Evolutionary conservation across 441 rosid genomes (phyloP).

Genomic region (Adansonia rubrostipa): DNA sequence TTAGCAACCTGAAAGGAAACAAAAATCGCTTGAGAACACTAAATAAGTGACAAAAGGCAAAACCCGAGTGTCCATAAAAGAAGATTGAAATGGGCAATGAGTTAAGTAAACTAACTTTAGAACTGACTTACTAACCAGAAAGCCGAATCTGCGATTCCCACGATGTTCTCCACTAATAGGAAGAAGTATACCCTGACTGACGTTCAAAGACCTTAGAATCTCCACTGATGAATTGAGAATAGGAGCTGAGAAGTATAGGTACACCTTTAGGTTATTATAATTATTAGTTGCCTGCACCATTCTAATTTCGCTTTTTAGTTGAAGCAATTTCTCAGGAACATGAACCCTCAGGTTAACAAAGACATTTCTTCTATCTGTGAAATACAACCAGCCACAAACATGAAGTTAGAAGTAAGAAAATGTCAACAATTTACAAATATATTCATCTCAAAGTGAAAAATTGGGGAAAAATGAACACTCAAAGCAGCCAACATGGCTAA

Average conservation of each 20-base stretch:
- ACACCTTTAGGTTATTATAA: slow-evolving; percentile 60
- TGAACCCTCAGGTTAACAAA: slow-evolving; percentile 64
- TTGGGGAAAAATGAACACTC: neutral
- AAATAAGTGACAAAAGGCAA: neutral
- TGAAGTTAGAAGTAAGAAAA: neutral
- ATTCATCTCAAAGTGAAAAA: neutral
- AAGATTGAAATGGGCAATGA: slow-evolving; percentile 16
- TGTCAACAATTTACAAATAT: neutral
- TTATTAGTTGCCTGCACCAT: slow-evolving; percentile 84
- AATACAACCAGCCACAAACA: slow-evolving; percentile 32
- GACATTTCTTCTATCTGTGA: slow-evolving; percentile 75
- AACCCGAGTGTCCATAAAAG: slow-evolving; percentile 18
- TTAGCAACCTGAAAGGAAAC: slow-evolving; percentile 51
- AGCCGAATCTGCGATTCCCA: slow-evolving; percentile 80
- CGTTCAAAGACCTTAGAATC: slow-evolving; percentile 52
- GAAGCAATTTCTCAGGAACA: slow-evolving; percentile 76
- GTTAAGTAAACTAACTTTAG: neutral
- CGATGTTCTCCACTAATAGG: slow-evolving; percentile 56
- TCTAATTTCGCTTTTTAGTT: slow-evolving; percentile 65
- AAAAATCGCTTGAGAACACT: slow-evolving; percentile 17
- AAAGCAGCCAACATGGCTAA: neutral
- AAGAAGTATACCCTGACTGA: slow-evolving; percentile 65
- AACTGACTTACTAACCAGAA: slow-evolving; percentile 53
- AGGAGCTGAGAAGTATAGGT: slow-evolving; percentile 80
- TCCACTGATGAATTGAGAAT: slow-evolving; percentile 72